phyloP scores from a whole-genome alignment of 1,284 basidiomycete genomes.

The Singerocomus inundabilis region DNA sequence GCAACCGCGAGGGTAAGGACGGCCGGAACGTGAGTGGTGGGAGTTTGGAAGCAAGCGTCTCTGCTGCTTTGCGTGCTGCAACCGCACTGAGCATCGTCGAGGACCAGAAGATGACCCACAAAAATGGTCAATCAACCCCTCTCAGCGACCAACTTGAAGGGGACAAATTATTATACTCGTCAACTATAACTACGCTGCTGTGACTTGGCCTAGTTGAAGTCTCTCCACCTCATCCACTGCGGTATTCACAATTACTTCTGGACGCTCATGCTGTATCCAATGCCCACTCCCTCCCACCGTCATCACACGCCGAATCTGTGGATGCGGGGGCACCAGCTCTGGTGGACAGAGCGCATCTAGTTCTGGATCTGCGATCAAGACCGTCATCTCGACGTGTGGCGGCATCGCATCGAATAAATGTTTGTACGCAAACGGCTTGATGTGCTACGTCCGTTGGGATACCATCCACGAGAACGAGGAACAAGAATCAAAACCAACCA shows the following conservation, averaged over 20 bases:
- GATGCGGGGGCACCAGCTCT: slow-evolving; percentile 7
- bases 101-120: not conserved
- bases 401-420: slow-evolving; percentile 13
- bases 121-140: slow-evolving; percentile 8
- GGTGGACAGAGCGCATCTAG: slow-evolving; percentile 5
- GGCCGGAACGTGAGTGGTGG: slow-evolving; percentile 4
- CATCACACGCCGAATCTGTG: slow-evolving; percentile 9
- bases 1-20: slow-evolving; percentile 5
- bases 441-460: slow-evolving; percentile 15
- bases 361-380: slow-evolving; percentile 18
- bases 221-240: slow-evolving; percentile 12
- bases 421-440: slow-evolving; percentile 14
- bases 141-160: no score
- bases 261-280: slow-evolving; percentile 20
- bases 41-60: slow-evolving; percentile 14
- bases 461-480: no score
- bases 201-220: no score
- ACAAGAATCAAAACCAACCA: no score
- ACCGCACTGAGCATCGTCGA: slow-evolving; percentile 29
- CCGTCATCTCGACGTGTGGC: slow-evolving; percentile 16
- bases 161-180: no score
- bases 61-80: slow-evolving; percentile 28
- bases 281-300: slow-evolving; percentile 15
- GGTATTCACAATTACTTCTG: slow-evolving; percentile 8
- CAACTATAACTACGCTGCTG: no score